These are phyloP conservation scores for Fonsecaea erecta DNA, from an alignment of 2,329 filamentous ascomycete species.

Conservation along the genomic window DNA sequence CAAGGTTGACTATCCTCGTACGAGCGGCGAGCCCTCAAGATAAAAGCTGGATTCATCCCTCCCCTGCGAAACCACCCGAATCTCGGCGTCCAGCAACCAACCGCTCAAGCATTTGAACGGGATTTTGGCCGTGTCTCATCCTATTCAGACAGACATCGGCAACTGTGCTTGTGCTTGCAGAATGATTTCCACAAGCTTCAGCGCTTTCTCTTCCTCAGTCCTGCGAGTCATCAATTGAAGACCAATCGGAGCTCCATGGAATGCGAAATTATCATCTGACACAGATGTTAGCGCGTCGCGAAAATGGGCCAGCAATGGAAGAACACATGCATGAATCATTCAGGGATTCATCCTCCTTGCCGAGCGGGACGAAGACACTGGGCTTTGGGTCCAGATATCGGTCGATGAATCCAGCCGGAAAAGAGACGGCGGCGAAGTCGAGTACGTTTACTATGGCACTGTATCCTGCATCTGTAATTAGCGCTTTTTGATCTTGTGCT, in stretches of 20 bases:
- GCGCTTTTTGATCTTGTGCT: not conserved
- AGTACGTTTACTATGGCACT: constrained; percentile 67
- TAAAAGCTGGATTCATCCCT: not conserved
- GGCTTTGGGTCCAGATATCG: constrained; percentile 14
- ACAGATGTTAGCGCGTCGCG: not conserved
- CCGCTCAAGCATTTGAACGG: not conserved
- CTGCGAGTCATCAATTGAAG: constrained; percentile 59
- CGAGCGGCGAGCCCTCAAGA: not conserved
- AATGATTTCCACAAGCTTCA: constrained; percentile 50
- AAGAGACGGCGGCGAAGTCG: constrained; percentile 62
- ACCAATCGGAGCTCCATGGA: constrained; percentile 55
- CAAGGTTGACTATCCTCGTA: constrained; percentile 48
- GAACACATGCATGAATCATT: constrained; percentile 17
- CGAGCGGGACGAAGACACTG: constrained; percentile 43
- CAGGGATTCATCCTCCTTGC: constrained; percentile 18
- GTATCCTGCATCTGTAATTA: constrained; percentile 50
- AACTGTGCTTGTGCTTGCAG: constrained; percentile 16
- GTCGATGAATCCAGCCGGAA: constrained; percentile 40
- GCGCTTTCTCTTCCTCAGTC: constrained; percentile 60
- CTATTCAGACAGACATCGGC: not conserved
- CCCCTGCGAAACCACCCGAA: not conserved
- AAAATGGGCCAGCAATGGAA: not conserved
- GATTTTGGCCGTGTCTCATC: not conserved
- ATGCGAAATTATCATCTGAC: constrained; percentile 50
- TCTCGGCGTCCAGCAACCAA: not conserved